Conservation (phyloP, 2,329 filamentous ascomycete species). For the Trichoderma gracile region DNA sequence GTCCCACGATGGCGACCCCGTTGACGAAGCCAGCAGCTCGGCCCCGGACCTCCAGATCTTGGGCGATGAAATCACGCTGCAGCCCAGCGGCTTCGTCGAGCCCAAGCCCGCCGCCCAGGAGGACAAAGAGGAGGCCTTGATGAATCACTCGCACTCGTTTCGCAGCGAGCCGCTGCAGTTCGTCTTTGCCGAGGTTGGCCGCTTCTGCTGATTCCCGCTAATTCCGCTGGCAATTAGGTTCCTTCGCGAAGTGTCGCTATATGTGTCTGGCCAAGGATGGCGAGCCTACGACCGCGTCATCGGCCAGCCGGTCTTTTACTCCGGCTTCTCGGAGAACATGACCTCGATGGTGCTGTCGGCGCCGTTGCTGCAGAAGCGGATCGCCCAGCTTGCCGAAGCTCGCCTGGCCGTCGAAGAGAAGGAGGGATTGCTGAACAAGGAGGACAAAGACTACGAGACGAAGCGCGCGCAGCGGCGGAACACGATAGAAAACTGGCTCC, state of each 20-base stretch:
- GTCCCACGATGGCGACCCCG: slow-evolving; percentile 36
- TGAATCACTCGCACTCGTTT: slow-evolving; percentile 86
- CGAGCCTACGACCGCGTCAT: slow-evolving; percentile 88
- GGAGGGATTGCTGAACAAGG: slow-evolving; percentile 64
- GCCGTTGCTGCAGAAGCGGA: slow-evolving; percentile 71
- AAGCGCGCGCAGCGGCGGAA: slow-evolving; percentile 57
- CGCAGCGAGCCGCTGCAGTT: slow-evolving; percentile 66
- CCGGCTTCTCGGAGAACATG: slow-evolving; percentile 90
- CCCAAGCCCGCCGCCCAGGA: slow-evolving; percentile 49
- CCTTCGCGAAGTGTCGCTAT: slow-evolving; percentile 87
- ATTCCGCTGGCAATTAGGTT: slow-evolving; percentile 59
- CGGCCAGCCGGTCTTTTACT: slow-evolving; percentile 90
- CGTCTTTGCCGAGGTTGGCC: slow-evolving; percentile 28
- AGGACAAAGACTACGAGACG: slow-evolving; percentile 54
- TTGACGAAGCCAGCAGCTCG: slow-evolving; percentile 43
- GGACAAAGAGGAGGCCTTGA: slow-evolving; percentile 65
- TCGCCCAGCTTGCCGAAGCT: slow-evolving; percentile 73
- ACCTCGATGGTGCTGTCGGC: slow-evolving; percentile 74
- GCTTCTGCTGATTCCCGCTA: slow-evolving; percentile 18
- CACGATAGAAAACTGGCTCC: slow-evolving; percentile 71
- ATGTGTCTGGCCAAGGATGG: slow-evolving; percentile 93
- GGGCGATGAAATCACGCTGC: slow-evolving; percentile 71
- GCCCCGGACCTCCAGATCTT: slow-evolving; percentile 78
- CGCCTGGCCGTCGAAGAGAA: slow-evolving; percentile 74
- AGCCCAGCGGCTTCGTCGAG: slow-evolving; percentile 69